These are phyloP conservation scores for Lactarius sp. DNA, from an alignment of 768 basidiomycete genomes.

Conservation along the genomic window DNA sequence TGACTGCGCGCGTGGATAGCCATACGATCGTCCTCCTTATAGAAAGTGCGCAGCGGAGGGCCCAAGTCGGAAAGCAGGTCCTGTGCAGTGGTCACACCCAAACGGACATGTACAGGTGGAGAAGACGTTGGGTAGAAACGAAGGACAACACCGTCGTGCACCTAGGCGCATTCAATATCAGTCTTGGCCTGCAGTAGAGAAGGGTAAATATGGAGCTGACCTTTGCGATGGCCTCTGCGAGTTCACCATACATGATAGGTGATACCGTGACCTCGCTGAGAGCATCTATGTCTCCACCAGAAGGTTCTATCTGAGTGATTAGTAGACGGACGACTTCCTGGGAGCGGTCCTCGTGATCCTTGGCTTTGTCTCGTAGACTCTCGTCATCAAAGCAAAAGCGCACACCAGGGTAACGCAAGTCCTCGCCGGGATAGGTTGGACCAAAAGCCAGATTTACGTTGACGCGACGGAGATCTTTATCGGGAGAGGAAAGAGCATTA, in stretches of 20 bases:
- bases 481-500: conserved; percentile 52
- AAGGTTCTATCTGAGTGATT: conserved; percentile 61
- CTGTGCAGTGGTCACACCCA: conserved; percentile 78
- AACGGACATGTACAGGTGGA: conserved; percentile 49
- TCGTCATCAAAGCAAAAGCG: conserved; percentile 86
- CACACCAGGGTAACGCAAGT: conserved; percentile 75
- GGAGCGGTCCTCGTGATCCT: conserved; percentile 49
- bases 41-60: conserved; percentile 67
- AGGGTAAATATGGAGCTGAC: conserved; percentile 32
- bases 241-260: conserved; percentile 64
- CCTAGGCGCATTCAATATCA: conserved; percentile 37
- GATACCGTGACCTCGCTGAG: conserved; percentile 67
- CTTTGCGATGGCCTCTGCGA: conserved; percentile 63
- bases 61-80: conserved; percentile 78
- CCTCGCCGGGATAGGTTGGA: conserved; percentile 76
- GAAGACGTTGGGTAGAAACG: conserved; percentile 57
- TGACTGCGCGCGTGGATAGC: conserved; percentile 60
- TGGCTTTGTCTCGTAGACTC: conserved; percentile 45
- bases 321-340: conserved; percentile 76
- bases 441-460: conserved; percentile 72
- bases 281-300: conserved; percentile 55
- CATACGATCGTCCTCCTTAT: conserved; percentile 89
- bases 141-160: conserved; percentile 67
- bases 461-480: conserved; percentile 56
- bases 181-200: background rate